phyloP scores from a whole-genome alignment of 352 stramenopile species.

The Pythium aquatile region DNA sequence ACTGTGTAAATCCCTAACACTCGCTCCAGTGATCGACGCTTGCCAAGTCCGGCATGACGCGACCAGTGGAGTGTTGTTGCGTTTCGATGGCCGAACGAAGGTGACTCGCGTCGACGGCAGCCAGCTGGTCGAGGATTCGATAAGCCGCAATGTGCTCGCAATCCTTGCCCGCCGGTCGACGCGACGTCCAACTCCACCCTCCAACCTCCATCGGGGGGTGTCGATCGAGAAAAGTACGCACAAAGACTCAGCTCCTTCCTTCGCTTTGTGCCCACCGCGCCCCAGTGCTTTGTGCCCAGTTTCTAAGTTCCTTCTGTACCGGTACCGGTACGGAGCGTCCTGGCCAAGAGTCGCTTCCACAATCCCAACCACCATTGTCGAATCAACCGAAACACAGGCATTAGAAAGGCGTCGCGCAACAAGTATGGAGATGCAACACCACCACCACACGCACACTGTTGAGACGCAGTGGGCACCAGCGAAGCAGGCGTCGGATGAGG shows the following conservation, averaged over 20 bases:
- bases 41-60: not conserved
- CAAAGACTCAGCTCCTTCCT: not conserved
- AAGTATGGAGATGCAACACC: not conserved
- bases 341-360: not conserved
- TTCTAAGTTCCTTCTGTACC: too few relatives aligned
- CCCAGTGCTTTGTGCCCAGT: too few relatives aligned
- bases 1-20: not conserved
- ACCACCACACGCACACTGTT: not conserved
- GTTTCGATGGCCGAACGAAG: constrained; percentile 21
- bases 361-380: not conserved
- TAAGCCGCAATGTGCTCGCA: constrained; percentile 21
- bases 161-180: constrained; percentile 2
- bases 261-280: not conserved
- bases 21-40: not conserved
- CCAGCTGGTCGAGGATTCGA: constrained; percentile 24
- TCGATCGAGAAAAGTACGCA: not conserved
- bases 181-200: constrained; percentile 4
- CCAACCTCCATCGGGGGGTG: not conserved
- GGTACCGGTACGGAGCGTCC: too few relatives aligned
- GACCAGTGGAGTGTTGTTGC: constrained; percentile 2
- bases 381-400: not conserved
- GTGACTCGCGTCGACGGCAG: not conserved
- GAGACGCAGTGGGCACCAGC: not conserved
- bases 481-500: not conserved
- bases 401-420: too few relatives aligned